Base-by-base conservation (phyloP, 208 protist genomes). In the Zelonia costaricensis region DNA sequence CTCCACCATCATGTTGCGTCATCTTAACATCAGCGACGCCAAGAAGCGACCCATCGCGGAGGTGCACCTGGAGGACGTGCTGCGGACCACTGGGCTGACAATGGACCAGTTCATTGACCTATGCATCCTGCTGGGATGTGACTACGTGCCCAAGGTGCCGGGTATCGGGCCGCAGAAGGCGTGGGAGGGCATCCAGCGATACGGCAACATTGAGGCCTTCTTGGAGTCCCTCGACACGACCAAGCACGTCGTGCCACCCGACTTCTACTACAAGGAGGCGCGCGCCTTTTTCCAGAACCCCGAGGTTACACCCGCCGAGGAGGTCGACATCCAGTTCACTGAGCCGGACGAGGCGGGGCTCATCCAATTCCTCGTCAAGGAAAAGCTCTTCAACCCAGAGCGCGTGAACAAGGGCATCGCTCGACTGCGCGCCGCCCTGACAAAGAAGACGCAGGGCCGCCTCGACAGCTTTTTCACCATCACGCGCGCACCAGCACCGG, bases 101-200 rank as follows among this genome's bases (percentile, higher is more conserved):
- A 95, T 94, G 81, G 78, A 80, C 35, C 88, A 99, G 80, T 99
- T 99, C 72, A 92, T 99, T 52, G 98, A 99, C 73, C 76, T 99
- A 23, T 99, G 98, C 80, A 99, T 99, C 60, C 82, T 99, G 1
- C 88, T 98, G 1, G 99, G 99, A 9, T 99, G 99, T 69, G 99
- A 99, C 78, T 99, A 99, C 74, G 95, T 96, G 13, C 91, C 94
- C 0, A 97, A 97, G n/a, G 99, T 99, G 62, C 72, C 91, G 23
- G 98, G 98, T 13, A 98, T 99, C 53, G 99, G 99, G 4, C 96
- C 95, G 6, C 85, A 97, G 30, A 94, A 92, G 30, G 98, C 98
- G 16, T 93, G 98, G 60, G 80, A 98, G 28, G 81, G 97, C 30
- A 98, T 99, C 45, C 59, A 89, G 44, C 92, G 99, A 74, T 84